Base-by-base conservation (phyloP, 2,329 filamentous ascomycete species). In the Phaeophleospora eucalypticola region DNA sequence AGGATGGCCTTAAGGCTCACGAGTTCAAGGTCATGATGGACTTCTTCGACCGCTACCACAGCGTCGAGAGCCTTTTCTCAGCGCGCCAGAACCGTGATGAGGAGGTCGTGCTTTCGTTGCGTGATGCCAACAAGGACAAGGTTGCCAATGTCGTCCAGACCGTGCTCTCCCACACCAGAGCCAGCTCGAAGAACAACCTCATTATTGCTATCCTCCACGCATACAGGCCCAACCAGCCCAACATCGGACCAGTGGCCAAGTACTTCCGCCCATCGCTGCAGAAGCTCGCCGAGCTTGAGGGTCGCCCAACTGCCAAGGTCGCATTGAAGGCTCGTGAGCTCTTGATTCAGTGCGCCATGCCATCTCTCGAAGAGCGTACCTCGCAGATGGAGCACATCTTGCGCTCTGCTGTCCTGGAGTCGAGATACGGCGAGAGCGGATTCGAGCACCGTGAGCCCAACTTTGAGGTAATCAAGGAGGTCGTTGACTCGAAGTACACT, bases 311-410 rank as follows among this genome's bases (percentile, higher is more conserved):
- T 9, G 88, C 91, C 57, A 98, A 97, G 82, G 91, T 98, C 35
- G 89, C 91, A 0, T 80, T 98, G 58, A 98, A 98, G 78, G 91
- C 93, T 37, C 87, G 93, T 65, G 93, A 98, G 74, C 85, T 97
- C 42, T 84, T 98, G 62, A 98, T 98, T 55, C 93, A 97, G 71
- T 96, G 89, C 66, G 90, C 93, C 44, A 80, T 98, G 67, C 93
- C 93, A 15, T 98, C 93, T 2, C 77, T 98, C 16, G 93, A 97
- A 70, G 93, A 98, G 78, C 85, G 93, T 59, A 87, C 87, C 19
- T 81, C 86, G 4, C 93, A 98, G 74, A 96, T 98, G 91, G 93
- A 97, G 76, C 91, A 97, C 70, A 98, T 98, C 56, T 78, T 98
- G 45, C 87, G 90, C 49, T 95, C 91, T 19, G 91, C 93, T 0